These are phyloP conservation scores for Stenocarpella maydis DNA, from an alignment of 2,329 filamentous ascomycete species.

Conservation along the genomic window DNA sequence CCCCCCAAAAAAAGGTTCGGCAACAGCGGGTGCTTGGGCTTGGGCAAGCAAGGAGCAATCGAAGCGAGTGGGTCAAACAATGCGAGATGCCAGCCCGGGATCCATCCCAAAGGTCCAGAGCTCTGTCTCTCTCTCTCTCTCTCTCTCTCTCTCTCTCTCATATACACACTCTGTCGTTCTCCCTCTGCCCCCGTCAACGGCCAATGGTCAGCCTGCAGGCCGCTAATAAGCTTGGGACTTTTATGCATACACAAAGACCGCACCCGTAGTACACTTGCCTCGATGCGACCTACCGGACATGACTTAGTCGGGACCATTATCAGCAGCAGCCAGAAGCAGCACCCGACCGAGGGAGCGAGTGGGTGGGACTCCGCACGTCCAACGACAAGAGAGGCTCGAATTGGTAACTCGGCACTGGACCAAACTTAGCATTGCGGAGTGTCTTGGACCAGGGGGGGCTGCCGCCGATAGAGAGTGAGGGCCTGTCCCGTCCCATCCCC, in stretches of 20 bases:
- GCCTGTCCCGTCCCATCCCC: conserved; percentile 16
- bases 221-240: conserved; percentile 1
- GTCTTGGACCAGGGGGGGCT: conserved; percentile 9
- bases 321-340: neutral
- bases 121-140: too few species aligned
- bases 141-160: too few species aligned
- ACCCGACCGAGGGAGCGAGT: neutral
- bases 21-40: neutral
- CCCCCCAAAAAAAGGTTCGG: neutral
- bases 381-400: conserved; percentile 18
- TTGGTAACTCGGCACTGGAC: neutral
- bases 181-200: neutral
- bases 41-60: conserved; percentile 9
- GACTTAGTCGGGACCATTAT: conserved; percentile 9
- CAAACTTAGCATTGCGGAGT: conserved; percentile 19
- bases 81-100: conserved; percentile 15
- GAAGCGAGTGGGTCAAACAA: conserved; percentile 21
- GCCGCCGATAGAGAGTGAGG: neutral
- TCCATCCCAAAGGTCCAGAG: neutral
- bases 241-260: neutral
- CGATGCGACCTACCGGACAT: neutral
- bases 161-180: too few species aligned
- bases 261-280: neutral
- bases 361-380: conserved; percentile 14
- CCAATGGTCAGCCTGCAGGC: conserved; percentile 22